phyloP scores from a whole-genome alignment of 2,329 filamentous ascomycete species.

The Fusarium sp. region DNA sequence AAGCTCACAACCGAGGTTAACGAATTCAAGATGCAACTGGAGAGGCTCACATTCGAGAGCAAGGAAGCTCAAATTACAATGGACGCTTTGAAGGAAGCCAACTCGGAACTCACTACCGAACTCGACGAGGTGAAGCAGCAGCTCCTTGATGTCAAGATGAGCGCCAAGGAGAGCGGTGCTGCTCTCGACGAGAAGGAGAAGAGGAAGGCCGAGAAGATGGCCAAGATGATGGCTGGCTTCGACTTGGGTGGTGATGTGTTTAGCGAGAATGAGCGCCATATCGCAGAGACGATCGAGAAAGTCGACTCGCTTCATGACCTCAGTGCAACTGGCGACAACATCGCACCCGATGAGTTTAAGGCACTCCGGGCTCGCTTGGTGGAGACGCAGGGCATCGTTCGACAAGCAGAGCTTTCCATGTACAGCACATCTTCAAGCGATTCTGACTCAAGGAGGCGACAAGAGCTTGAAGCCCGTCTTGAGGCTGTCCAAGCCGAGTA shows the following conservation, averaged over 20 bases:
- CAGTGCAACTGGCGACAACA: conserved; percentile 79
- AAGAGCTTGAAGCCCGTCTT: conserved; percentile 82
- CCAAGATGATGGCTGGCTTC: conserved; percentile 99
- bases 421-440: conserved; percentile 76
- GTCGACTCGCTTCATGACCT: conserved; percentile 83
- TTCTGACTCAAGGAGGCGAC: conserved; percentile 74
- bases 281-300: conserved; percentile 85
- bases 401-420: conserved; percentile 89
- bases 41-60: conserved; percentile 94
- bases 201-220: conserved; percentile 99
- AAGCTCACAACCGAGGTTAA: conserved; percentile 87
- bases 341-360: conserved; percentile 84
- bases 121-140: conserved; percentile 97
- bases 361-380: conserved; percentile 82
- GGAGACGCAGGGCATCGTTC: conserved; percentile 91
- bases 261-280: conserved; percentile 89
- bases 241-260: conserved; percentile 94
- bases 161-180: conserved; percentile 90
- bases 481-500: conserved; percentile 83
- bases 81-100: conserved; percentile 96
- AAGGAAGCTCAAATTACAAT: conserved; percentile 98
- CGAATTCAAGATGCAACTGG: conserved; percentile 95
- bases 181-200: conserved; percentile 97
- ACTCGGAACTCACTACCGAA: conserved; percentile 89
- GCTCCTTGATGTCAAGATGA: conserved; percentile 95